Conservation (phyloP, 2,329 filamentous ascomycete genomes). For the Aspergillus sp. region DNA sequence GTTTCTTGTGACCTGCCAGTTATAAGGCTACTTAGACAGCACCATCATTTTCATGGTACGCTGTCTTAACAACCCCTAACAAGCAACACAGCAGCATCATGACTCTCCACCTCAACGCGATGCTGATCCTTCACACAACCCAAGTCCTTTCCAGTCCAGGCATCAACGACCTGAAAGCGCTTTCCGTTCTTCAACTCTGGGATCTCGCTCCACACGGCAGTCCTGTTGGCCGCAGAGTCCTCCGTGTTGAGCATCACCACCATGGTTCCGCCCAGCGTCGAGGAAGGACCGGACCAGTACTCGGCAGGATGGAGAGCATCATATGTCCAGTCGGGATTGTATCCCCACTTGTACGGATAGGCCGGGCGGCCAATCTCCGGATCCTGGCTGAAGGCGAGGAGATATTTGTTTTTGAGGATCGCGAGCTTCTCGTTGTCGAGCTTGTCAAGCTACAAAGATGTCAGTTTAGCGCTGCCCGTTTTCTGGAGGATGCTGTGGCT, state of each 20-base stretch:
- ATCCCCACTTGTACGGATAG: constrained; percentile 33
- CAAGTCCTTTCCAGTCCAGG: constrained; percentile 20
- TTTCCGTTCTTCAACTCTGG: constrained; percentile 15
- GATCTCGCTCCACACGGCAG: constrained; percentile 21
- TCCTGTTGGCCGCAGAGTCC: constrained; percentile 11
- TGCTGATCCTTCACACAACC: constrained; percentile 21
- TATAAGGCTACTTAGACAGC: too few relatives aligned
- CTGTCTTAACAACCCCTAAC: too few relatives aligned
- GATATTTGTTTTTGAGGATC: constrained; percentile 36
- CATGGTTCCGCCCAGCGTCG: constrained; percentile 16
- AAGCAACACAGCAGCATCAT: constrained; percentile 23
- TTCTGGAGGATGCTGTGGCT: background rate
- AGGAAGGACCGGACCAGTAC: constrained; percentile 27
- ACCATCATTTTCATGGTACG: too few relatives aligned
- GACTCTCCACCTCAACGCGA: constrained; percentile 14
- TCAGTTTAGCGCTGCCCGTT: background rate
- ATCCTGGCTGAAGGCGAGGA: constrained; percentile 41
- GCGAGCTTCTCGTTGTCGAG: constrained; percentile 29
- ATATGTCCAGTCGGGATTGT: constrained; percentile 26
- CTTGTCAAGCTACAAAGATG: constrained; percentile 20
- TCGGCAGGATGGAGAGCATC: constrained; percentile 25
- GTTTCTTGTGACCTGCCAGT: too few relatives aligned
- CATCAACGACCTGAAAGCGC: constrained; percentile 18
- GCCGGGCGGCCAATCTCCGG: constrained; percentile 33
- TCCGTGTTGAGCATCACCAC: constrained; percentile 26